Base-by-base conservation (phyloP, 352 stramenopile genomes). In the Pythium plurisporium region DNA sequence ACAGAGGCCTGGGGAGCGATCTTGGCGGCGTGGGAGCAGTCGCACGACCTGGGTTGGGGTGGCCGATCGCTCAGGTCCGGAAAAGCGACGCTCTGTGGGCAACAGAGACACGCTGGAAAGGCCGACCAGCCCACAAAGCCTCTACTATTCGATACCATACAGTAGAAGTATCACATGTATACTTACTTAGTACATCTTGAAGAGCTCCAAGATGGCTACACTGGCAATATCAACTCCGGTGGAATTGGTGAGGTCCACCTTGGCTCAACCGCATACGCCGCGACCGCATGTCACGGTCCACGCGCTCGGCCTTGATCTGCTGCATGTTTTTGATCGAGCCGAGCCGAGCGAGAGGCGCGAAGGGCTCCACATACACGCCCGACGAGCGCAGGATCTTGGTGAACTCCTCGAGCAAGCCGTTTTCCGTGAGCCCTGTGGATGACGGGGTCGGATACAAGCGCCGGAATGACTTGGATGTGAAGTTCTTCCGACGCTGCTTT, bases 351-450 rank as follows among this genome's bases (percentile, higher is more conserved):
- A 89, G 66, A 6, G 79, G 78, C 5, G 72, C 67, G 38, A 73
- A 61, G 1, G 65, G 62, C 60, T 89, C 79, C 19, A 73, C 64
- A 31, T 90, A 90, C 45, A 89, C 77, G 40, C 77, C 79, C 59
- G 82, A 73, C 6, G 30, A 29, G 9, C 77, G 75, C 47, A 89
- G 51, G 25, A 88, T 52, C n/a, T 57, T 44, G 1, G 79, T 82
- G 55, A 89, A 87, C 49, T 79, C 50, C 54, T 89, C 77, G 0
- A 89, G 67, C 33, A 88, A 67, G 30, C 70, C 78, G 50, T 88
- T 89, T 43, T 89, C 79, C 15, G 59, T 65, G n/a, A 73, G 46
- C 1, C 65, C 71, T 11, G 67, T 62, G 2, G 65, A 69, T 11
- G 73, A 76, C 15, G 74, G 69, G 14, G 74, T 66, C 25, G 76